Percentiles rank a stretch among this genome's conserved stretches.
Evolutionary conservation across 2,329 filamentous ascomycete genomes (phyloP).

Genomic region (Gremmenia infestans): DNA sequence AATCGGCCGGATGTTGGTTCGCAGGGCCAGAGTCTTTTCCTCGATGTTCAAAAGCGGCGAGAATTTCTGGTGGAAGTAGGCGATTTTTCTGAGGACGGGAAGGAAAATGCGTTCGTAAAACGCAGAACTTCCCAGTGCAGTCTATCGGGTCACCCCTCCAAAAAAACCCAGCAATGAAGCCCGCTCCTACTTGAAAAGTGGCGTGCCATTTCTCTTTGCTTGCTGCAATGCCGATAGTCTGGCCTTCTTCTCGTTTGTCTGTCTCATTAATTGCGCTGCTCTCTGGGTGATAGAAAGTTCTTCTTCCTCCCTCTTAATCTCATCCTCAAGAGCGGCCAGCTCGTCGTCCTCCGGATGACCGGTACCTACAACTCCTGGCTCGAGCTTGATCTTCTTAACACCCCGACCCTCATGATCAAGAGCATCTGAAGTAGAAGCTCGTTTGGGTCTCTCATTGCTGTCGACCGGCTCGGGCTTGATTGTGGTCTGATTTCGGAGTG

Average conservation of each 20-base stretch:
- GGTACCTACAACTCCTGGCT: neutral
- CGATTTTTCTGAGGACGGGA: neutral
- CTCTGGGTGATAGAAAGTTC: too few relatives aligned
- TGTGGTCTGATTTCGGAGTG: neutral
- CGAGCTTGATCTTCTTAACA: conserved; percentile 6
- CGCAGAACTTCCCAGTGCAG: neutral
- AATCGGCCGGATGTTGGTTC: neutral
- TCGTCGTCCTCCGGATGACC: neutral
- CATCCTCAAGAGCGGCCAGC: conserved; percentile 3
- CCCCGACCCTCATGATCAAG: neutral
- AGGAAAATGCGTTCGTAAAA: neutral
- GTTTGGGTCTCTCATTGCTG: neutral
- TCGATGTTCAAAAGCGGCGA: neutral
- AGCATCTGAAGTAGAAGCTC: neutral
- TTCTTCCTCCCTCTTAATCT: neutral
- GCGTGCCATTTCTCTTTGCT: neutral
- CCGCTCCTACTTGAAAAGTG: neutral
- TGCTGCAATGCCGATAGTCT: conserved; percentile 7
- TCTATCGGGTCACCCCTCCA: neutral
- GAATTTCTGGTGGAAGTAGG: neutral
- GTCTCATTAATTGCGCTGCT: too few relatives aligned
- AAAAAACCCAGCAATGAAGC: neutral
- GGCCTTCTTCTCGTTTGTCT: conserved; percentile 5
- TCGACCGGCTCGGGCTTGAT: conserved; percentile 1
- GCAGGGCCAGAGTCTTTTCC: neutral